Evolutionary conservation across 169 alveolate genomes (phyloP).

Genomic region (Eimeria zaria): DNA sequence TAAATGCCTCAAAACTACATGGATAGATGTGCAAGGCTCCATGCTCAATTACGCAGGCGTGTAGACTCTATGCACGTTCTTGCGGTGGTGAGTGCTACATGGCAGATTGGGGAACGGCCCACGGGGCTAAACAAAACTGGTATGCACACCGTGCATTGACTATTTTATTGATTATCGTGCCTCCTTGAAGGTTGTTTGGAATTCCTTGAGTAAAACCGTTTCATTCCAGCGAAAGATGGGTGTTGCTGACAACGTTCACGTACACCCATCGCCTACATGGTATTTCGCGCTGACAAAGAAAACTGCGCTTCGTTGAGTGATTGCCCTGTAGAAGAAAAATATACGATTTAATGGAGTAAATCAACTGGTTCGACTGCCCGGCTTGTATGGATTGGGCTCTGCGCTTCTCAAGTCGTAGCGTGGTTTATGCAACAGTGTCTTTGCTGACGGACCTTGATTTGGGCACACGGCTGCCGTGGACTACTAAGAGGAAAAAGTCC

Average conservation of each 20-base stretch:
- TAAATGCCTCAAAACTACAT: neutral
- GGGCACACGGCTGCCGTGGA: too few relatives aligned
- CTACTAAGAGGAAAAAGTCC: too few relatives aligned
- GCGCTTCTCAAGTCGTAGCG: too few relatives aligned
- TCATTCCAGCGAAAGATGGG: neutral
- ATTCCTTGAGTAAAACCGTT: neutral
- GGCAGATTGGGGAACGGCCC: constrained; percentile 11
- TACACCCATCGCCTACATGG: neutral
- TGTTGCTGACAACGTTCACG: neutral
- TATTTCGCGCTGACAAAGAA: neutral
- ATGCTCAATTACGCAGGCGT: neutral
- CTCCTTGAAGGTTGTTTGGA: neutral
- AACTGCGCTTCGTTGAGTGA: neutral
- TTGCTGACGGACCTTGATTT: too few relatives aligned
- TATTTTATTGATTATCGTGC: neutral
- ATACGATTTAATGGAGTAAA: neutral
- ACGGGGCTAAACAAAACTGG: neutral
- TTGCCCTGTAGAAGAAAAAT: neutral
- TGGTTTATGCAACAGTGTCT: too few relatives aligned
- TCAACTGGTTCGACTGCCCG: neutral
- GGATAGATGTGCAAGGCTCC: neutral
- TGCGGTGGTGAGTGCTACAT: neutral
- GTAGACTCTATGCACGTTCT: neutral
- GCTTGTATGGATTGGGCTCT: neutral
- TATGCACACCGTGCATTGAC: neutral